Conservation (phyloP, 495 filamentous ascomycete species). For the Schizothecium vesticola region DNA sequence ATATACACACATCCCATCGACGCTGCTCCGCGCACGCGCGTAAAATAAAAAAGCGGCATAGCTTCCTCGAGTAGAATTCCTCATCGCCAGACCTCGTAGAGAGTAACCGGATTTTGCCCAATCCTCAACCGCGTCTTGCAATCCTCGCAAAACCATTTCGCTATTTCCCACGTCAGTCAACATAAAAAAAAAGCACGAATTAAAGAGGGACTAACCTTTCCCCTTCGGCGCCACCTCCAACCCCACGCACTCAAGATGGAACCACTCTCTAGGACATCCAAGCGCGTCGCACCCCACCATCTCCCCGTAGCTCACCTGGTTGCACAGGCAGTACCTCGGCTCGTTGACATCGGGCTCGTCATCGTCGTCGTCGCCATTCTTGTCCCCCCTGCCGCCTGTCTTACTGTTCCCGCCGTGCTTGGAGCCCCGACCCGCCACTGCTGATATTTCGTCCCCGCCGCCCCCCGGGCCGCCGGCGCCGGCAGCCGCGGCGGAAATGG, state of each 20-base stretch:
- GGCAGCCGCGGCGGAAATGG: conserved; percentile 31
- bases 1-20: too few relatives aligned
- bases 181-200: conserved; percentile 1
- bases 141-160: conserved; percentile 88
- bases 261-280: conserved; percentile 86
- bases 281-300: conserved; percentile 98
- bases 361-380: conserved; percentile 42
- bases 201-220: conserved; percentile 60
- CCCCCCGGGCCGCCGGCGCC: conserved; percentile 21
- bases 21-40: too few relatives aligned
- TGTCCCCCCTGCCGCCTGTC: neutral
- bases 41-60: neutral
- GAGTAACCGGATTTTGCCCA: conserved; percentile 7
- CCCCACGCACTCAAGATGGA: conserved; percentile 92
- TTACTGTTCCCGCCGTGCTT: neutral
- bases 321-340: conserved; percentile 88
- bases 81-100: neutral
- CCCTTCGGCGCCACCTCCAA: conserved; percentile 76
- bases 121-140: conserved; percentile 68
- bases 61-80: neutral
- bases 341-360: conserved; percentile 77
- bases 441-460: neutral
- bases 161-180: conserved; percentile 35
- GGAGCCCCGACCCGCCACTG: neutral
- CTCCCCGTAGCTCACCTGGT: conserved; percentile 87